Percentiles rank a stretch among this genome's conserved stretches.
Conservation (phyloP, 257 asterid genomes). For the Striga asiatica region DNA sequence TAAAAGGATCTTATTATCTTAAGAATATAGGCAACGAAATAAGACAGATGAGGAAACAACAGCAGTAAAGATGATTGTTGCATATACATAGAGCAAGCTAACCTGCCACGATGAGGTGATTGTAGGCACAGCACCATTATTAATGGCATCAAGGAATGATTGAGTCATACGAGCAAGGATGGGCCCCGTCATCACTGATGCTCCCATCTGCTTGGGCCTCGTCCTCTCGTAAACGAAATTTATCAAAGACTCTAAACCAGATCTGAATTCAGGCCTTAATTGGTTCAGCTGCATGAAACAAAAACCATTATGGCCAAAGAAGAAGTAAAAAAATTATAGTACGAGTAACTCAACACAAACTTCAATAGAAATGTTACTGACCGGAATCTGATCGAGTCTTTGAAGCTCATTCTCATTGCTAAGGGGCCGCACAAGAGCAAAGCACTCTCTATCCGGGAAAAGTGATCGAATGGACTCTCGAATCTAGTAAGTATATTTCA, state of each 20-base stretch:
- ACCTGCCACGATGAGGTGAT: slow-evolving; percentile 99
- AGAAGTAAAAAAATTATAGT: not conserved
- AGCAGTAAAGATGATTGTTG: not conserved
- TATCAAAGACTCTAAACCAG: slow-evolving; percentile 86
- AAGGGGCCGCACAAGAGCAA: slow-evolving; percentile 82
- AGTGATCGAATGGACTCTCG: slow-evolving; percentile 98
- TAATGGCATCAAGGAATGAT: slow-evolving; percentile 90
- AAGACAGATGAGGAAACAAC: not conserved
- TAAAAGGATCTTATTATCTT: not conserved
- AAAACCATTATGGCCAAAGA: not conserved
- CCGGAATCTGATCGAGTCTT: slow-evolving; percentile 76
- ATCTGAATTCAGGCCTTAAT: slow-evolving; percentile 77
- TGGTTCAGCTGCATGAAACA: slow-evolving; percentile 49
- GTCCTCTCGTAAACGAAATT: slow-evolving; percentile 91
- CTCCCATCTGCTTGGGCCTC: slow-evolving; percentile 89
- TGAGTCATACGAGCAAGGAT: slow-evolving; percentile 83
- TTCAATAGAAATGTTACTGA: slow-evolving; percentile 28
- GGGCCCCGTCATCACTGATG: slow-evolving; percentile 94
- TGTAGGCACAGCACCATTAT: slow-evolving; percentile 96
- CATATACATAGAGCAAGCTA: slow-evolving; percentile 20
- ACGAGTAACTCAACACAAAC: slow-evolving; percentile 9
- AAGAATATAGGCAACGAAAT: not conserved
- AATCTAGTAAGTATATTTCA: slow-evolving; percentile 36
- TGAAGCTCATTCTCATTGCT: slow-evolving; percentile 81
- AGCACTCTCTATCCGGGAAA: slow-evolving; percentile 97